phyloP scores from a whole-genome alignment of 352 stramenopile species.

The Aphanomyces stellatus region DNA sequence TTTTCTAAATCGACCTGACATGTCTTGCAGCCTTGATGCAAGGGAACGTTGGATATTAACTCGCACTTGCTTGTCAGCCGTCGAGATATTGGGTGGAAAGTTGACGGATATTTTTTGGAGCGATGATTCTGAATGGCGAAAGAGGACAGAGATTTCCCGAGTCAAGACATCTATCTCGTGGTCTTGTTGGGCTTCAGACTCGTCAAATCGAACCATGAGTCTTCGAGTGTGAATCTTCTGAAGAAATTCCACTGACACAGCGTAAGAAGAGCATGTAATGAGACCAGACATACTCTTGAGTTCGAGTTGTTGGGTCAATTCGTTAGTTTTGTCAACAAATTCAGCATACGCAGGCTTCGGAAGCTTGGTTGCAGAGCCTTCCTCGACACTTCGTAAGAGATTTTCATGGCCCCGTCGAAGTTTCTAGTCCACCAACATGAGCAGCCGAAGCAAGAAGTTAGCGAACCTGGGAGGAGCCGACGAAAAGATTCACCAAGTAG shows the following conservation, averaged over 20 bases:
- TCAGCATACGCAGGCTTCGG: background rate
- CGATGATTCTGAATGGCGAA: constrained; percentile 53
- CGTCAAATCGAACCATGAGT: constrained; percentile 77
- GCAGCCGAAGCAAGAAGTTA: background rate
- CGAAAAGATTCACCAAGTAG: background rate
- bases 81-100: constrained; percentile 22
- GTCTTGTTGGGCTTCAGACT: constrained; percentile 56
- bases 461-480: background rate
- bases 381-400: background rate
- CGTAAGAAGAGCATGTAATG: background rate
- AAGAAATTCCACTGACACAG: constrained; percentile 58
- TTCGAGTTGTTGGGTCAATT: constrained; percentile 50
- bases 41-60: constrained; percentile 64
- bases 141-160: constrained; percentile 50
- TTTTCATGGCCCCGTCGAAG: background rate
- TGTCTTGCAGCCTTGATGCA: constrained; percentile 44
- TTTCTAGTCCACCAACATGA: background rate
- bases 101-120: constrained; percentile 55
- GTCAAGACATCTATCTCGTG: constrained; percentile 59
- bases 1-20: constrained; percentile 54
- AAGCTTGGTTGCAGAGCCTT: background rate
- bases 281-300: constrained; percentile 43
- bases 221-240: constrained; percentile 64
- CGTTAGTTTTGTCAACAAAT: constrained; percentile 26
- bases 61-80: constrained; percentile 44